These are phyloP conservation scores for Mucor indicus DNA, from an alignment of 371 early-diverging fungal species.

Conservation along the genomic window DNA sequence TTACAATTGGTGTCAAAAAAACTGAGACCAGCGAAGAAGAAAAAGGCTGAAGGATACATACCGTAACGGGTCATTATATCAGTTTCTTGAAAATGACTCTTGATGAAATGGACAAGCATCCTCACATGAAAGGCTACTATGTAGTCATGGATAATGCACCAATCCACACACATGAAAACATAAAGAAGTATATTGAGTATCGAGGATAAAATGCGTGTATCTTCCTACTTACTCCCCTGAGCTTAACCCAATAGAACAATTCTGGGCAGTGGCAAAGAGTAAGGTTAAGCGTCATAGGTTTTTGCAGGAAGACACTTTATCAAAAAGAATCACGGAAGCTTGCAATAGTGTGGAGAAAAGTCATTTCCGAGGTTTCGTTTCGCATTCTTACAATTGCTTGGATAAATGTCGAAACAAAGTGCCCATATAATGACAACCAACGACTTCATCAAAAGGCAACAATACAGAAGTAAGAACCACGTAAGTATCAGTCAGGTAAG, in stretches of 20 bases:
- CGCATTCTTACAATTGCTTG: conserved; percentile 12
- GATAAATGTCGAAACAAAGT: conserved; percentile 17
- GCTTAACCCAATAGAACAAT: conserved; percentile 2
- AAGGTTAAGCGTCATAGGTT: conserved; percentile 9
- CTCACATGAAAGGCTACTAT: conserved; percentile 17
- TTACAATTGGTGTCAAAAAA: conserved; percentile 19
- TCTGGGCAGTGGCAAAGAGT: conserved; percentile 1
- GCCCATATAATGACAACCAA: conserved; percentile 5
- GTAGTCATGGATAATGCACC: conserved; percentile 19
- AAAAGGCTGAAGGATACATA: conserved; percentile 20
- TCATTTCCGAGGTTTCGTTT: conserved; percentile 12
- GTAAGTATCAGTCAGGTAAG: no score
- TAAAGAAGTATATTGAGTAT: conserved; percentile 22
- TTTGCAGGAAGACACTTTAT: conserved; percentile 13
- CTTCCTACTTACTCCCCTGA: background rate
- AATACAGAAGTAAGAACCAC: conserved; percentile 10
- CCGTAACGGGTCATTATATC: conserved; percentile 13
- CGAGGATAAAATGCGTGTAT: conserved; percentile 9
- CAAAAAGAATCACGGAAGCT: conserved; percentile 3
- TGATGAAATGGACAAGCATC: conserved; percentile 23
- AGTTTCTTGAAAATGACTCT: conserved; percentile 17
- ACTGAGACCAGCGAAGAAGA: conserved; percentile 22
- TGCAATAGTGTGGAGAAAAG: conserved; percentile 4
- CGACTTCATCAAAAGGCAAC: no score
- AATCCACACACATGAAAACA: conserved; percentile 22